Evolutionary conservation across 2,329 filamentous ascomycete genomes (phyloP).

Genomic region (Lasiodiplodia sp.): DNA sequence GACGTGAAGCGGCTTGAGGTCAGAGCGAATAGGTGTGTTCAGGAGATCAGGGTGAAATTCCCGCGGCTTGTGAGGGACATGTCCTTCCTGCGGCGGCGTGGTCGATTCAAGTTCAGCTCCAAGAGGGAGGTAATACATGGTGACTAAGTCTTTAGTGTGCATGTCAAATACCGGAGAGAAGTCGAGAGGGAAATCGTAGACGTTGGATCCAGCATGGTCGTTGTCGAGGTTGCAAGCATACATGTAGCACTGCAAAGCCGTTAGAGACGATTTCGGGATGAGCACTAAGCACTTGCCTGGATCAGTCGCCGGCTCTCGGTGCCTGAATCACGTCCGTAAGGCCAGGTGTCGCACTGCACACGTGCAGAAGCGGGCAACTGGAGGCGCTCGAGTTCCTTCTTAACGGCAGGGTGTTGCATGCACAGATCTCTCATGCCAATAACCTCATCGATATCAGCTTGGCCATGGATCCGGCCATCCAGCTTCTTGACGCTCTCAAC

Average conservation of each 20-base stretch:
- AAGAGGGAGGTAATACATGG: conserved; percentile 55
- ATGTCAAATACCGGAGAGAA: conserved; percentile 61
- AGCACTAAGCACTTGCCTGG: neutral
- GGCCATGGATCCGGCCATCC: conserved; percentile 58
- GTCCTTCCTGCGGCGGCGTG: conserved; percentile 51
- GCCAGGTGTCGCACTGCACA: conserved; percentile 17
- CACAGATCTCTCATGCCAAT: conserved; percentile 46
- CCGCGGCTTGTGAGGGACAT: conserved; percentile 46
- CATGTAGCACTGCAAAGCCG: conserved; percentile 46
- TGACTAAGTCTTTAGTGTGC: conserved; percentile 59
- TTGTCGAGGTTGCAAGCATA: conserved; percentile 50
- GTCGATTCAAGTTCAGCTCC: conserved; percentile 42
- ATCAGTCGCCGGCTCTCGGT: conserved; percentile 11
- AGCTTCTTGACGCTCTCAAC: conserved; percentile 43
- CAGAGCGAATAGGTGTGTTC: conserved; percentile 30
- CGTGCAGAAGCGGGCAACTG: neutral
- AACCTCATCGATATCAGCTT: conserved; percentile 57
- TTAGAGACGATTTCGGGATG: neutral
- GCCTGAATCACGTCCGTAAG: neutral
- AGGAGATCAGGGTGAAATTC: conserved; percentile 39
- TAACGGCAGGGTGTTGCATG: conserved; percentile 16
- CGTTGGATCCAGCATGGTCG: conserved; percentile 56
- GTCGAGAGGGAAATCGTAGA: conserved; percentile 66
- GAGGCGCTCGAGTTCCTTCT: conserved; percentile 15
- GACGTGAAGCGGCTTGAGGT: conserved; percentile 37